Base-by-base conservation (phyloP, 108 stramenopile genomes). In the Fistulifera pelliculosa region DNA sequence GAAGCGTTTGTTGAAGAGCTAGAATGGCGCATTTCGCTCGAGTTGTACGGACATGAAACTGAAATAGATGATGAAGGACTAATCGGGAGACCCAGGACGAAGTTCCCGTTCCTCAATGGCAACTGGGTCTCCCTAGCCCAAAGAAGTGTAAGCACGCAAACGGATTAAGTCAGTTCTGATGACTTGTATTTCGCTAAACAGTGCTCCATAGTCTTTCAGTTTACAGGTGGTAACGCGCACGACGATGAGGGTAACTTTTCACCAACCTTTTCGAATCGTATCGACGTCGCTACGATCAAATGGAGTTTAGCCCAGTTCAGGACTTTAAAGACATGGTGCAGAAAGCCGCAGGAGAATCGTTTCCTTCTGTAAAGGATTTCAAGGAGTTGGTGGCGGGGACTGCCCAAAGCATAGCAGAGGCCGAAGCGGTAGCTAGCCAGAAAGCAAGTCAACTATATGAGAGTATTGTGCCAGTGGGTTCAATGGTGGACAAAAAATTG, bases 251-350 rank as follows among this genome's bases (percentile, higher is more conserved):
- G 76, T 19, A 80, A 71, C 24, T 83, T 56, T 92, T 92, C 59
- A 79, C 90, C 21, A 76, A 81, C 47, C 68, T 92, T 8, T 87
- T 81, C 50, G 86, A 87, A 51, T 75, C 73, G 38, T 85, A 86
- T 48, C 77, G 73, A 57, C 63, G 69, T 31, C 74, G 75, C 38
- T 84, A 83, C 52, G 78, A 82, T 15, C 61, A 79, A 56, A 35
- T 49, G 19, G 56, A 57, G 19, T 49, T 49, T 8, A 5, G 11
- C 17, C 47, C 58, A 3, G 31, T 60, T 24, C 21, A 60, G 16
- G 47, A 56, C 19, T 71, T 79, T 43, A 65, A 71, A 50, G 62
- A 56, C 27, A 70, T 80, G 66, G 40, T 83, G 24, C 76, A 76
- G 44, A 74, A 65, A 51, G 52, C 71, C 0, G 8, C 31, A 35